These are phyloP conservation scores for Wickerhamiella sorbophila DNA, from an alignment of 805 yeast genomes.

Conservation along the genomic window DNA sequence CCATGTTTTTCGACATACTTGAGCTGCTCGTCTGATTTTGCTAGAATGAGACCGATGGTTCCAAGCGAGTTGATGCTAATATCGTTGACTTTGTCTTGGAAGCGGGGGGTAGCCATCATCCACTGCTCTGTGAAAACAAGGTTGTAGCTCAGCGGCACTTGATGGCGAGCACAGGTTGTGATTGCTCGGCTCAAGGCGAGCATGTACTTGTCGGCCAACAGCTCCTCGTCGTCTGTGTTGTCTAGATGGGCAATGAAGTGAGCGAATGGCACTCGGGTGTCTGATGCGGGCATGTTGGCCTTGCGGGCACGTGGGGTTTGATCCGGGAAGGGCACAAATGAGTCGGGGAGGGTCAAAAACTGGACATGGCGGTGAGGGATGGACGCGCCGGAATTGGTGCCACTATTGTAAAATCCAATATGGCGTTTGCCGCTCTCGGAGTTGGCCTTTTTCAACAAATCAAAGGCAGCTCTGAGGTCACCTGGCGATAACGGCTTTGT, in stretches of 20 bases:
- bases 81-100: slow-evolving; percentile 31
- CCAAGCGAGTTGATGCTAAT: slow-evolving; percentile 73
- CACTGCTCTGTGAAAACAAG: slow-evolving; percentile 68
- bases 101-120: slow-evolving; percentile 79
- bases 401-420: slow-evolving; percentile 81
- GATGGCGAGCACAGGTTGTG: slow-evolving; percentile 33
- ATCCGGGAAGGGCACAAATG: slow-evolving; percentile 46
- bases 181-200: slow-evolving; percentile 51
- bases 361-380: slow-evolving; percentile 90
- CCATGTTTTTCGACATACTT: slow-evolving; percentile 8
- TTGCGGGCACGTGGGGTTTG: slow-evolving; percentile 30
- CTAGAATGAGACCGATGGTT: slow-evolving; percentile 60
- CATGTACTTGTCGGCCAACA: slow-evolving; percentile 46
- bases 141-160: slow-evolving; percentile 48
- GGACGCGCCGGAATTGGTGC: slow-evolving; percentile 84
- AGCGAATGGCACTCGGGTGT: slow-evolving; percentile 55
- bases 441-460: slow-evolving; percentile 39
- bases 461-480: slow-evolving; percentile 51
- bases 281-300: slow-evolving; percentile 13
- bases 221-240: slow-evolving; percentile 26
- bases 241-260: slow-evolving; percentile 66
- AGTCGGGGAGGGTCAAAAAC: slow-evolving; percentile 53
- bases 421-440: slow-evolving; percentile 33
- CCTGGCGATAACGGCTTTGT: slow-evolving; percentile 50
- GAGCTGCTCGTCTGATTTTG: slow-evolving; percentile 43